Evolutionary conservation across 768 basidiomycete genomes (phyloP).

Genomic region (Suillus placidus): DNA sequence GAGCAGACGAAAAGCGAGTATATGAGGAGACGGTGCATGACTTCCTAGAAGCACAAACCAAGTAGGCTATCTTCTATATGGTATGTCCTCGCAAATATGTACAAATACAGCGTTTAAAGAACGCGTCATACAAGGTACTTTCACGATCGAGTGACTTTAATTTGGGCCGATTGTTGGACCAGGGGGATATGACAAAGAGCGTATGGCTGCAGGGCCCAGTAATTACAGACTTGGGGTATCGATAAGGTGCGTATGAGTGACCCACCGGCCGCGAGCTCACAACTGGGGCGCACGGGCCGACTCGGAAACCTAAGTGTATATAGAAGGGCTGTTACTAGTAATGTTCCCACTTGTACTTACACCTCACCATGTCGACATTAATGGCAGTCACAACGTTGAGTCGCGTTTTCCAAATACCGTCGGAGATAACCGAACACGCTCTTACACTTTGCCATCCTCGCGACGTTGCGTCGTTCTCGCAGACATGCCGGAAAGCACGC

Average conservation of each 20-base stretch:
- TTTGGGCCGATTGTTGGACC: too few relatives aligned
- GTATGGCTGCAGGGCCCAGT: too few relatives aligned
- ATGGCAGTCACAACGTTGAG: conserved; percentile 12
- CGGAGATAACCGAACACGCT: conserved; percentile 62
- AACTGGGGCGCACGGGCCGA: background rate
- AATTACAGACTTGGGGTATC: too few relatives aligned
- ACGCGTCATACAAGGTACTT: too few relatives aligned
- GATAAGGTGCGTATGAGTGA: background rate
- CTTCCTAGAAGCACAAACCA: background rate
- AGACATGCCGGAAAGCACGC: conserved; percentile 52
- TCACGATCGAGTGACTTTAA: too few relatives aligned
- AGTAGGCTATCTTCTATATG: background rate
- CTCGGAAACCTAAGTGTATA: background rate
- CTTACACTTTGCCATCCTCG: conserved; percentile 57
- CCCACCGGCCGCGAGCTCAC: background rate
- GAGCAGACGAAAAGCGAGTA: conserved; percentile 25
- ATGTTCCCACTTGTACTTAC: background rate
- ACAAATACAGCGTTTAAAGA: background rate
- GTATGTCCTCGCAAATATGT: background rate
- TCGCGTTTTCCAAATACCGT: conserved; percentile 45
- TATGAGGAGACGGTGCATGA: conserved; percentile 18
- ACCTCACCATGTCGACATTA: background rate
- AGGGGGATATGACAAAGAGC: too few relatives aligned
- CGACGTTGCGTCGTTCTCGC: conserved; percentile 62
- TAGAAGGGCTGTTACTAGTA: background rate